These are phyloP conservation scores for Naganishia onofrii DNA, from an alignment of 768 basidiomycete genomes.

Conservation along the genomic window DNA sequence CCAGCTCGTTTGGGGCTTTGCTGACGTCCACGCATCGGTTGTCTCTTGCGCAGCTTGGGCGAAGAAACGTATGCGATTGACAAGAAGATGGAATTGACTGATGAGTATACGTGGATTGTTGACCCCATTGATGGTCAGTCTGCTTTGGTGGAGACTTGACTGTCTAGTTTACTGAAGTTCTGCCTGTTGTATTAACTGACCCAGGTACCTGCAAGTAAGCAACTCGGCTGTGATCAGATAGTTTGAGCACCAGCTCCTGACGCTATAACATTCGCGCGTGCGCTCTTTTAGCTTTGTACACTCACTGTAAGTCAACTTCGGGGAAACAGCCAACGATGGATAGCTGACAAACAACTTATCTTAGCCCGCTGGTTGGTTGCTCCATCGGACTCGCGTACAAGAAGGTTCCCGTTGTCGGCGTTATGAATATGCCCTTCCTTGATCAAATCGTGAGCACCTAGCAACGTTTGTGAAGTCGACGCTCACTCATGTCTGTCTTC, in stretches of 20 bases:
- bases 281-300: slow-evolving; percentile 42
- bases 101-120: slow-evolving; percentile 90
- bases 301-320: slow-evolving; percentile 30
- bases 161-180: neutral
- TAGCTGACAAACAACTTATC: slow-evolving; percentile 29
- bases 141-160: neutral
- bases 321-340: slow-evolving; percentile 12
- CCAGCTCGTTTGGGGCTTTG: neutral
- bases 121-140: slow-evolving; percentile 71
- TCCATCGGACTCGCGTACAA: slow-evolving; percentile 85
- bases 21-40: neutral
- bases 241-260: neutral
- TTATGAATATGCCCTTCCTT: slow-evolving; percentile 90
- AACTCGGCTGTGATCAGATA: neutral
- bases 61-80: slow-evolving; percentile 71
- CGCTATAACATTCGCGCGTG: neutral
- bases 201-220: slow-evolving; percentile 50
- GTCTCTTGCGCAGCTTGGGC: slow-evolving; percentile 65
- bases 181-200: neutral
- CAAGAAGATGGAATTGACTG: slow-evolving; percentile 63
- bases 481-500: neutral
- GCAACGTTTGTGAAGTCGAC: neutral
- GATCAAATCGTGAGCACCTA: slow-evolving; percentile 64
- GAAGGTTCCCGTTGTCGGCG: slow-evolving; percentile 77
- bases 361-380: slow-evolving; percentile 73